Evolutionary conservation across 768 basidiomycete species (phyloP).

Genomic region (Mycena chlorophos): DNA sequence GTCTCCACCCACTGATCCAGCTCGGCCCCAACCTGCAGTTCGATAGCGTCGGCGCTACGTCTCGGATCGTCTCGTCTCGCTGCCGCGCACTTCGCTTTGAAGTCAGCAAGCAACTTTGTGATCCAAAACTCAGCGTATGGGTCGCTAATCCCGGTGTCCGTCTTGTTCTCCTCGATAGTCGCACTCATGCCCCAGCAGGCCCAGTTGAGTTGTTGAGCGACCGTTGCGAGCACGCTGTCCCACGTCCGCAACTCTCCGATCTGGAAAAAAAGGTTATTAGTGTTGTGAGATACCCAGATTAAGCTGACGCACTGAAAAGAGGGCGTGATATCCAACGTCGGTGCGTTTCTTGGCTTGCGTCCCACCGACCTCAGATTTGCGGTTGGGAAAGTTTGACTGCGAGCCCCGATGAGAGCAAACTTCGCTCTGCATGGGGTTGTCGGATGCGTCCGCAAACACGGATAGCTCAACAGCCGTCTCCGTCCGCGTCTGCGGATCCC

Average conservation of each 20-base stretch:
- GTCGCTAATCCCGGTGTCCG: conserved; percentile 40
- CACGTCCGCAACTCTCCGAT: conserved; percentile 23
- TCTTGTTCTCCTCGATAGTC: conserved; percentile 31
- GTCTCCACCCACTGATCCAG: not conserved
- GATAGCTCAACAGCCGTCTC: conserved; percentile 15
- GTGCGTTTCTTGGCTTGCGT: conserved; percentile 26
- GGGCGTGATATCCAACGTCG: conserved; percentile 30
- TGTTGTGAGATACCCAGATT: not conserved
- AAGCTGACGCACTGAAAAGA: conserved; percentile 29
- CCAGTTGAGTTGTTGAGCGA: conserved; percentile 32
- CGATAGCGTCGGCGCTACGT: not conserved
- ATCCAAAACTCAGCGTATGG: conserved; percentile 40
- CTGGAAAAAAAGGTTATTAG: conserved; percentile 17
- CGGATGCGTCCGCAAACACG: conserved; percentile 23
- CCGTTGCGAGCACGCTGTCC: conserved; percentile 16
- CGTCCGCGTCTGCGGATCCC: conserved; percentile 14
- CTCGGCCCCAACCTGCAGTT: not conserved
- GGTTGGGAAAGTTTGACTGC: conserved; percentile 36
- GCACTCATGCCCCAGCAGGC: conserved; percentile 34
- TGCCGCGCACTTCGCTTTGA: conserved; percentile 10
- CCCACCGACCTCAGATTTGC: conserved; percentile 35
- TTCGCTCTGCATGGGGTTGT: conserved; percentile 38
- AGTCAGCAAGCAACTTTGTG: conserved; percentile 26
- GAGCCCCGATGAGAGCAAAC: conserved; percentile 37
- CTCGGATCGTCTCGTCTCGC: conserved; percentile 22